phyloP scores from a whole-genome alignment of 495 filamentous ascomycete genomes.

The Talaromyces liani region DNA sequence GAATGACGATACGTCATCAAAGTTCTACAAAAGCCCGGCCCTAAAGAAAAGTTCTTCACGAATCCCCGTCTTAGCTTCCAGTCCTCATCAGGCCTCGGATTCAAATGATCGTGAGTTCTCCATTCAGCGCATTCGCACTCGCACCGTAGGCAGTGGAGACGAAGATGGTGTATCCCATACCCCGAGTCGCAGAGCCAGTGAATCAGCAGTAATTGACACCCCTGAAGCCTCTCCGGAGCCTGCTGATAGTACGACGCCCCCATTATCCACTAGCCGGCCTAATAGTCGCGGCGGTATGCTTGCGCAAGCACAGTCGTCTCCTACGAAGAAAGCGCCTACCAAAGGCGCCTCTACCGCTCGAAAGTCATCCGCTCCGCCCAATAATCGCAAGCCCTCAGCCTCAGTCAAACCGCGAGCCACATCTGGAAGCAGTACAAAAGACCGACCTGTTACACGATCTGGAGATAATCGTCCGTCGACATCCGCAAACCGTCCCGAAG shows the following conservation, averaged over 20 bases:
- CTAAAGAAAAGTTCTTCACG: conserved; percentile 54
- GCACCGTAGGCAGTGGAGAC: conserved; percentile 43
- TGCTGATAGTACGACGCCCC: conserved; percentile 29
- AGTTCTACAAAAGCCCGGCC: conserved; percentile 35
- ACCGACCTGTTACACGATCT: conserved; percentile 59
- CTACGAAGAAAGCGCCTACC: conserved; percentile 32
- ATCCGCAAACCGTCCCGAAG: conserved; percentile 71
- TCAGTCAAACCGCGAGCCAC: conserved; percentile 22
- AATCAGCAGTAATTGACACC: conserved; percentile 54
- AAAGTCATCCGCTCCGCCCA: conserved; percentile 34
- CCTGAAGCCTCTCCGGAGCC: conserved; percentile 26
- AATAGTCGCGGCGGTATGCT: conserved; percentile 28
- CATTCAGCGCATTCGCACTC: conserved; percentile 44
- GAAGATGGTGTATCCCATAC: conserved; percentile 54
- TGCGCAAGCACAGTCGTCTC: conserved; percentile 18
- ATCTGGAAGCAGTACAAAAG: conserved; percentile 27
- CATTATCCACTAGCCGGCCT: conserved; percentile 36
- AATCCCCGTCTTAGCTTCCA: conserved; percentile 76
- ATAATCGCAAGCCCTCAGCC: conserved; percentile 29
- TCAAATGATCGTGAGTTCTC: conserved; percentile 66
- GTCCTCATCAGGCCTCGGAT: conserved; percentile 67
- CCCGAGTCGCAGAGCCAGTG: conserved; percentile 63
- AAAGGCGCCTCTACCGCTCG: conserved; percentile 32
- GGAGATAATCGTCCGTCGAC: conserved; percentile 50
- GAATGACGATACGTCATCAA: conserved; percentile 29